phyloP scores from a whole-genome alignment of 148 eudicot species.

The Chenopodium formosanum region DNA sequence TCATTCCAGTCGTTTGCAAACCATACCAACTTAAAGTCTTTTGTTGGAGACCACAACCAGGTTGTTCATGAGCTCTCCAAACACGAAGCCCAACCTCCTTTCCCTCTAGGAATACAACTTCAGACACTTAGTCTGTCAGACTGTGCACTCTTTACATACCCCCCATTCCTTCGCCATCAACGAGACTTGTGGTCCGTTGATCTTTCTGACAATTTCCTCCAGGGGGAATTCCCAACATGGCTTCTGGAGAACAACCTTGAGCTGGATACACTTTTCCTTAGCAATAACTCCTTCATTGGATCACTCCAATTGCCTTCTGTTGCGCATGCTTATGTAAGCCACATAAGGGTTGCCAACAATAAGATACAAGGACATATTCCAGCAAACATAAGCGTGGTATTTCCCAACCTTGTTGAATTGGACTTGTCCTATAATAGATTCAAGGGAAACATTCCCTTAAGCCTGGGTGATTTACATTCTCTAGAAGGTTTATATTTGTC shows the following conservation, averaged over 20 bases:
- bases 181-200: neutral
- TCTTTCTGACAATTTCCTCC: neutral
- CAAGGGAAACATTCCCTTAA: constrained; percentile 2
- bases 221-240: neutral
- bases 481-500: neutral
- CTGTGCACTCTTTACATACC: neutral
- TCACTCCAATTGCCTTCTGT: neutral
- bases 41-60: neutral
- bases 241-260: neutral
- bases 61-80: no score
- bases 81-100: neutral
- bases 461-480: neutral
- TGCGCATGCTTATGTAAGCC: no score
- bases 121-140: neutral
- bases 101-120: neutral
- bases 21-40: neutral
- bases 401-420: no score
- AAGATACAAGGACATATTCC: no score
- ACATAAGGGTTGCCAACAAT: no score
- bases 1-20: neutral
- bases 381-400: no score
- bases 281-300: neutral
- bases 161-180: neutral
- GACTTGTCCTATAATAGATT: constrained; percentile 1
- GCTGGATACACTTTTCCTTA: neutral